These are phyloP conservation scores for Aristolochia contorta DNA, from an alignment of 164 flowering plant species.

Conservation along the genomic window DNA sequence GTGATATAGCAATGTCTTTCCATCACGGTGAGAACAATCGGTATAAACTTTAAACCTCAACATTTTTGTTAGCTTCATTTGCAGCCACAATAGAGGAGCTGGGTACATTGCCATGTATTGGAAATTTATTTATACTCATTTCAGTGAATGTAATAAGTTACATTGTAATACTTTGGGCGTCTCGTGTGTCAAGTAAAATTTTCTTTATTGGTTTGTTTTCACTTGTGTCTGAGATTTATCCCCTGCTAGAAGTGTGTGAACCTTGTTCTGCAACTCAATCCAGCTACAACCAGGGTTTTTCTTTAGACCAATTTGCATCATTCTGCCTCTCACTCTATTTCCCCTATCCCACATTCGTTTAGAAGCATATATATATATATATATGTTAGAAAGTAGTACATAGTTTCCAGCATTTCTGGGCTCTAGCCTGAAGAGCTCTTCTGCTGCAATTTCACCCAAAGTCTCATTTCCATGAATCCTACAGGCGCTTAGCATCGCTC, in stretches of 20 bases:
- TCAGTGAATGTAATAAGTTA: background rate
- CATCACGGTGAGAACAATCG: too few relatives aligned
- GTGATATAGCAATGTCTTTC: too few relatives aligned
- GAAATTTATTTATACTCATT: background rate
- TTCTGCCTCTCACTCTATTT: constrained; percentile 36
- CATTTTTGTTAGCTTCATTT: background rate
- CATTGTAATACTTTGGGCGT: background rate
- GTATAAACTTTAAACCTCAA: too few relatives aligned
- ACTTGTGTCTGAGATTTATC: constrained; percentile 22
- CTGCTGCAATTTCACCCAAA: constrained; percentile 58
- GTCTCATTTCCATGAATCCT: constrained; percentile 45
- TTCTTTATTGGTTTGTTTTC: background rate
- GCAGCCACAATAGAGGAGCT: background rate
- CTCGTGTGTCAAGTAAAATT: background rate
- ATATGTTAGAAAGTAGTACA: constrained; percentile 65
- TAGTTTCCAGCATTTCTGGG: constrained; percentile 72
- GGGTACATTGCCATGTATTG: background rate
- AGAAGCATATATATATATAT: too few relatives aligned
- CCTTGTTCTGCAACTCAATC: constrained; percentile 61
- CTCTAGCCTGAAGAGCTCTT: constrained; percentile 50
- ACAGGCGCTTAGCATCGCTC: constrained; percentile 72
- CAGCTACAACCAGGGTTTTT: constrained; percentile 80
- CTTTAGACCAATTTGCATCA: constrained; percentile 47
- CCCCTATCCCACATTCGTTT: constrained; percentile 63
- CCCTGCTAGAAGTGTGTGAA: constrained; percentile 61